These are phyloP conservation scores for Panus rudis DNA, from an alignment of 768 basidiomycete species.

Conservation along the genomic window DNA sequence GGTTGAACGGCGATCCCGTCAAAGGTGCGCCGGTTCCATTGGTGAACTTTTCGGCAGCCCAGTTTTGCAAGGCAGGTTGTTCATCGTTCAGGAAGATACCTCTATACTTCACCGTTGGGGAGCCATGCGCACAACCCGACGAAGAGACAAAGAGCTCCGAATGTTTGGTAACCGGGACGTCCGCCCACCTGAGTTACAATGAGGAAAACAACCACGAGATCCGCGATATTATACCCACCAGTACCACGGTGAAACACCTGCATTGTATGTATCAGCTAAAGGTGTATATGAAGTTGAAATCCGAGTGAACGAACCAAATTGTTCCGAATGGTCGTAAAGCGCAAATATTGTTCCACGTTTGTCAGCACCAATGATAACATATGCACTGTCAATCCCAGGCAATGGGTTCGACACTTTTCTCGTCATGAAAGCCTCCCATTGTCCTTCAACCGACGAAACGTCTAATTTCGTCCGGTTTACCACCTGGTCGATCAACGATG, in stretches of 20 bases:
- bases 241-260: conserved; percentile 66
- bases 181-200: conserved; percentile 54
- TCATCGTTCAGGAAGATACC: conserved; percentile 76
- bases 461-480: conserved; percentile 48
- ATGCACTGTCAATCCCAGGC: conserved; percentile 50
- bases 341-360: conserved; percentile 64
- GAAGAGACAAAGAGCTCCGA: conserved; percentile 39
- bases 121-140: conserved; percentile 40
- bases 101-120: conserved; percentile 63
- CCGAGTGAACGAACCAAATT: conserved; percentile 38
- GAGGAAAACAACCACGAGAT: background rate
- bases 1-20: conserved; percentile 55
- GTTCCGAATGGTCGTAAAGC: conserved; percentile 63
- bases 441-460: conserved; percentile 48
- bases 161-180: conserved; percentile 54
- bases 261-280: background rate
- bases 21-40: conserved; percentile 47
- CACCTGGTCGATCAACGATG: conserved; percentile 43
- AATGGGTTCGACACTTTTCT: conserved; percentile 47
- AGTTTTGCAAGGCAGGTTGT: conserved; percentile 62
- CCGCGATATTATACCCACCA: conserved; percentile 32
- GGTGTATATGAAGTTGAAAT: background rate
- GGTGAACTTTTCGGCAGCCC: conserved; percentile 65
- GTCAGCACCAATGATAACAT: conserved; percentile 64
- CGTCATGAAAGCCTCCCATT: conserved; percentile 61